Evolutionary conservation across 139 green algal species (phyloP).

Genomic region (Closterium sp.): DNA sequence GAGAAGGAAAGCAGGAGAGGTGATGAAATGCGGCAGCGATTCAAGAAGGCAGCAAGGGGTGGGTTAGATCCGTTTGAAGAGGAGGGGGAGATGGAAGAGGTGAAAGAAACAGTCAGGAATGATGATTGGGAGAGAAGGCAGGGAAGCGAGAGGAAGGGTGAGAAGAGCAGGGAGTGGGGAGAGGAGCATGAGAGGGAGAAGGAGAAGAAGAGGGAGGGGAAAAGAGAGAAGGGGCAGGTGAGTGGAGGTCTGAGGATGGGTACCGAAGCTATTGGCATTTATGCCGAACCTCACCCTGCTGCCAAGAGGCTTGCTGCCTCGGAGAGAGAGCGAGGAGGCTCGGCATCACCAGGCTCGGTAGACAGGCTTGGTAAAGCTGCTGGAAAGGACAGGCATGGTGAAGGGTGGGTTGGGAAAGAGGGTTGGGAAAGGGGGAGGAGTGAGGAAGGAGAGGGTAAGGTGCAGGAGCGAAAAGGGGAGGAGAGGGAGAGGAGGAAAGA

Average conservation of each 20-base stretch:
- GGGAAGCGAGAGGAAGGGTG: not conserved
- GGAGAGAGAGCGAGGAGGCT: not conserved
- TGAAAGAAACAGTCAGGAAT: not conserved
- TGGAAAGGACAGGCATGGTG: not conserved
- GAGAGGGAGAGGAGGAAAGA: conserved; percentile 11
- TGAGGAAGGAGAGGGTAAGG: not conserved
- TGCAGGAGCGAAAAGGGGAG: not conserved
- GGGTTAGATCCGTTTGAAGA: not conserved
- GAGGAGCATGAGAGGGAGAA: not conserved
- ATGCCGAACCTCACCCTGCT: not conserved
- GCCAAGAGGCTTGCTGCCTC: not conserved
- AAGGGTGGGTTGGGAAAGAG: not conserved
- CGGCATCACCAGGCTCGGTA: not conserved
- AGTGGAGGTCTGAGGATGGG: not conserved
- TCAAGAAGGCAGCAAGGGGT: not conserved
- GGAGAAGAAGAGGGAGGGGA: conserved; percentile 5
- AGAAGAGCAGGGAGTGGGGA: not conserved
- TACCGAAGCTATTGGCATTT: not conserved
- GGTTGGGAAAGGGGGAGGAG: not conserved
- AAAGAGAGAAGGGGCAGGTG: not conserved
- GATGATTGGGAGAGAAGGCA: not conserved
- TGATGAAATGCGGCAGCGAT: not conserved
- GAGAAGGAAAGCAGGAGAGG: not conserved
- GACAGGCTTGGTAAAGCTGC: not conserved
- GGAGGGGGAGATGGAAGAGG: conserved; percentile 1